These are phyloP conservation scores for Termitomyces sp. DNA, from an alignment of 768 basidiomycete genomes.

Conservation along the genomic window DNA sequence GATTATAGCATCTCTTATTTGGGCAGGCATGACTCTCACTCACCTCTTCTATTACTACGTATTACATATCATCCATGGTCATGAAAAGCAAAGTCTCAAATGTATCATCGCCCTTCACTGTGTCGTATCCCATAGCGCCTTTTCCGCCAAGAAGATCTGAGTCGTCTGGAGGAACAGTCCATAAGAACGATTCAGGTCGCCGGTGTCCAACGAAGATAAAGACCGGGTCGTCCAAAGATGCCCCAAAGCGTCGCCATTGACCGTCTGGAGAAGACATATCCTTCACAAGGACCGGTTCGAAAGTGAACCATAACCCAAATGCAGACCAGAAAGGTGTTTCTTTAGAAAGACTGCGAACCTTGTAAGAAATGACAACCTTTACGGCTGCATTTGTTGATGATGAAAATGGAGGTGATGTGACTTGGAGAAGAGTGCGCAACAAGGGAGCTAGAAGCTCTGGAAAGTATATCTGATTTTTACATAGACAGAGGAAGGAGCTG, in stretches of 20 bases:
- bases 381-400: conserved; percentile 17
- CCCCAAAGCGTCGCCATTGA: conserved; percentile 41
- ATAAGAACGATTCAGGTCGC: conserved; percentile 51
- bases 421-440: conserved; percentile 66
- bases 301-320: conserved; percentile 78
- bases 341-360: conserved; percentile 66
- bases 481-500: conserved; percentile 1
- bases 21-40: neutral
- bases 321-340: conserved; percentile 77
- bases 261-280: conserved; percentile 11
- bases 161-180: conserved; percentile 52
- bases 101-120: conserved; percentile 57
- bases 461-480: conserved; percentile 68
- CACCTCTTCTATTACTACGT: neutral
- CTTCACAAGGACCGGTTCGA: conserved; percentile 47
- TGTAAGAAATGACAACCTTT: conserved; percentile 68
- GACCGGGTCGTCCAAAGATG: conserved; percentile 36
- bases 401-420: conserved; percentile 54
- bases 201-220: conserved; percentile 66
- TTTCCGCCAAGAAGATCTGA: conserved; percentile 53
- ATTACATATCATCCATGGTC: conserved; percentile 26
- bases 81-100: conserved; percentile 66
- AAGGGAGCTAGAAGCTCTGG: conserved; percentile 77
- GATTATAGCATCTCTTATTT: conserved; percentile 32
- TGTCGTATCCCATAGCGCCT: conserved; percentile 41